Conservation (phyloP, 768 basidiomycete species). For the Atractiella rhizophila region DNA sequence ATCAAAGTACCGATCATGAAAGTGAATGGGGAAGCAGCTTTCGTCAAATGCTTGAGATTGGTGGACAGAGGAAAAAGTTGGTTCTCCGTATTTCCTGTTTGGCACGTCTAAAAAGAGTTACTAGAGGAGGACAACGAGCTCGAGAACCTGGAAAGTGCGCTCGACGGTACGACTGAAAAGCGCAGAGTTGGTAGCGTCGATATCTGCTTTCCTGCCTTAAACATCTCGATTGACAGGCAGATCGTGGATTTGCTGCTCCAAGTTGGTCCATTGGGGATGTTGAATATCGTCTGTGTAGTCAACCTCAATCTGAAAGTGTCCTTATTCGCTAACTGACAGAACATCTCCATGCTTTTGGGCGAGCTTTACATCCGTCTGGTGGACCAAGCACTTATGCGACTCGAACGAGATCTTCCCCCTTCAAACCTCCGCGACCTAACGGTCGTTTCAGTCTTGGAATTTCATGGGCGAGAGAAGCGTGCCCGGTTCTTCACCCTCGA, state of each 20-base stretch:
- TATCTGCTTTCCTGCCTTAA: conserved; percentile 19
- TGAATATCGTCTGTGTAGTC: not conserved
- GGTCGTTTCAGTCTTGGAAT: conserved; percentile 51
- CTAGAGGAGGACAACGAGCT: not conserved
- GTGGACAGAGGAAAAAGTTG: too few species aligned
- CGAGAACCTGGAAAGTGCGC: not conserved
- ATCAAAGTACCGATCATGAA: too few species aligned
- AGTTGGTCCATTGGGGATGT: conserved; percentile 29
- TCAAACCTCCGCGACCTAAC: conserved; percentile 45
- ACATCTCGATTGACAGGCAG: conserved; percentile 51
- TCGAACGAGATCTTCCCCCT: conserved; percentile 39
- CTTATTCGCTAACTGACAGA: conserved; percentile 34
- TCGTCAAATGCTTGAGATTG: too few species aligned
- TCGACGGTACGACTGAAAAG: not conserved
- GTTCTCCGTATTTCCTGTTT: too few species aligned
- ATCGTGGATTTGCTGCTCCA: conserved; percentile 47
- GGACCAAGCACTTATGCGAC: conserved; percentile 40
- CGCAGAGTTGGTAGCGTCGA: conserved; percentile 1
- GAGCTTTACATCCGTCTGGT: conserved; percentile 57
- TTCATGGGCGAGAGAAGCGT: conserved; percentile 57
- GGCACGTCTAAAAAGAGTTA: conserved; percentile 27
- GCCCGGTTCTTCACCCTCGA: conserved; percentile 56
- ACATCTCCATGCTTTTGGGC: conserved; percentile 19
- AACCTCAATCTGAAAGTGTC: not conserved
- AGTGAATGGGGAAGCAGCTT: too few species aligned